A percentile compares a stretch with the other conserved stretches of the same genome.
phyloP scores from a whole-genome alignment of 345 rosid species.

The Triadica sebifera region DNA sequence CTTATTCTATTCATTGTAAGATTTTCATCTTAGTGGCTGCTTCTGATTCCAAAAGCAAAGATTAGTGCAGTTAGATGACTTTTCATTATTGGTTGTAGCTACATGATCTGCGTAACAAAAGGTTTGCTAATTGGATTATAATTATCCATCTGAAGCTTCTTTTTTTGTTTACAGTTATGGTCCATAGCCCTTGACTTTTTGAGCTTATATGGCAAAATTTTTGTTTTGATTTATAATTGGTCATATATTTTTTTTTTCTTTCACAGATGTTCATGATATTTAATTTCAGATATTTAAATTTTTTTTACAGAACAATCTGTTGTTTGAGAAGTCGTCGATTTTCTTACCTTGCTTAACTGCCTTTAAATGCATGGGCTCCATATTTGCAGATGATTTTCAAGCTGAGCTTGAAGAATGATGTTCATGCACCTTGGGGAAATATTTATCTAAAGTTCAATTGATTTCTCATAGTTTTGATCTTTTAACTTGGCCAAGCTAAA shows the following conservation, averaged over 20 bases:
- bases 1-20: neutral
- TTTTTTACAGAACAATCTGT: neutral
- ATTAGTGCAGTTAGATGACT: neutral
- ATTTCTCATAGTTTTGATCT: slow-evolving; percentile 22
- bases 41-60: neutral
- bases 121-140: neutral
- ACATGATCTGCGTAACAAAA: neutral
- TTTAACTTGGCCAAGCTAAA: slow-evolving; percentile 13
- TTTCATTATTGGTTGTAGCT: neutral
- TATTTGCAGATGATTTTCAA: too few relatives aligned
- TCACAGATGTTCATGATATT: neutral
- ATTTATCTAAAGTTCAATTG: slow-evolving; percentile 10
- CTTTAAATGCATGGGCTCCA: slow-evolving; percentile 37
- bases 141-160: neutral
- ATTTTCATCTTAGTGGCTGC: neutral
- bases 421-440: slow-evolving; percentile 33
- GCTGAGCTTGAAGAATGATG: too few relatives aligned
- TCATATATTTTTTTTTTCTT: neutral
- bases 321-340: slow-evolving; percentile 7
- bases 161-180: neutral
- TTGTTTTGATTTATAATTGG: neutral
- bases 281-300: neutral
- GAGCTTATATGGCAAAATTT: neutral
- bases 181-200: neutral
- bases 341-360: slow-evolving; percentile 27